A percentile compares a stretch with the other conserved stretches of the same genome.
Conservation (phyloP, 2,329 filamentous ascomycete species). For the Lachnellula subtilissima region DNA sequence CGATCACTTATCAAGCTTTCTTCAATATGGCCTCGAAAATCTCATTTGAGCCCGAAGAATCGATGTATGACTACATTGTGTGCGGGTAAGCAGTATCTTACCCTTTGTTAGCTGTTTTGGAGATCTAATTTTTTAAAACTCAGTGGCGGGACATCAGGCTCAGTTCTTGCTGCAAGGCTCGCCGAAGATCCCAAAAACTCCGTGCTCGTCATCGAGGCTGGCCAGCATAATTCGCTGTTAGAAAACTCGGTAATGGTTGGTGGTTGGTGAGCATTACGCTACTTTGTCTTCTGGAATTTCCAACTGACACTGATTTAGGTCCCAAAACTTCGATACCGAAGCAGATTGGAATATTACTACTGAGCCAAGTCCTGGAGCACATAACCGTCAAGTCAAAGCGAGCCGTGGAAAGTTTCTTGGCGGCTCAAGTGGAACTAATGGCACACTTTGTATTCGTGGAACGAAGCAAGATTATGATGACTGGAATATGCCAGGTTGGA, state of each 20-base stretch:
- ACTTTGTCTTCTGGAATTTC: background rate
- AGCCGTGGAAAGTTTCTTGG: conserved; percentile 47
- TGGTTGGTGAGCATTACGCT: conserved; percentile 33
- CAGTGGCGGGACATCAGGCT: conserved; percentile 44
- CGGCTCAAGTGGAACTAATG: conserved; percentile 46
- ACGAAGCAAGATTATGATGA: conserved; percentile 49
- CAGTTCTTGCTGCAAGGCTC: conserved; percentile 47
- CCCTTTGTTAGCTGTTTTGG: too few species aligned
- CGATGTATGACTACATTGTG: conserved; percentile 25
- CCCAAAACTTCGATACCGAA: conserved; percentile 42
- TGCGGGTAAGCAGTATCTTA: conserved; percentile 18
- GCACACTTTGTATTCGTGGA: conserved; percentile 45
- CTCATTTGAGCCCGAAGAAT: conserved; percentile 12
- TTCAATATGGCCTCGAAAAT: conserved; percentile 10
- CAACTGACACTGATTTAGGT: conserved; percentile 29
- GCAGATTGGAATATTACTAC: conserved; percentile 49
- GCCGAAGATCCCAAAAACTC: conserved; percentile 45
- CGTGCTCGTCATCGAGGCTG: conserved; percentile 46
- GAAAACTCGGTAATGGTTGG: conserved; percentile 49
- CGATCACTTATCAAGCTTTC: background rate
- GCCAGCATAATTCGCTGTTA: conserved; percentile 39
- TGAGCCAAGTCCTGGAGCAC: conserved; percentile 35
- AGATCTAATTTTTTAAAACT: background rate
- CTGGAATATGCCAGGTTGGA: conserved; percentile 52
- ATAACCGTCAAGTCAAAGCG: conserved; percentile 41